A percentile compares a stretch with the other conserved stretches of the same genome.
phyloP scores from a whole-genome alignment of 2,329 filamentous ascomycete genomes.

The Thermothelomyces thermophilus region DNA sequence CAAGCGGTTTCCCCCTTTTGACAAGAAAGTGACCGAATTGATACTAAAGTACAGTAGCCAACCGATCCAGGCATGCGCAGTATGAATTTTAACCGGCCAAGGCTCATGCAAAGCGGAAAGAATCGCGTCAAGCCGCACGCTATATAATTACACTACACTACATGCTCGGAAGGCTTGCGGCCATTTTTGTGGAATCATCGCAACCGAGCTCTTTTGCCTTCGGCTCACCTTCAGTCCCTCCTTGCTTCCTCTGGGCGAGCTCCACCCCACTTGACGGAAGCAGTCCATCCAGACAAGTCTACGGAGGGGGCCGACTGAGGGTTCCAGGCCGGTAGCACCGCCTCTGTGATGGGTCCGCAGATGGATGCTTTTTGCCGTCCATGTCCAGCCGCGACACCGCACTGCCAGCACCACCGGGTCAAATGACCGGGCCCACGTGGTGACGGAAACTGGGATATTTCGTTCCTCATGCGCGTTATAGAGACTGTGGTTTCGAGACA shows the following conservation, averaged over 20 bases:
- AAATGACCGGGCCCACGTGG: slow-evolving; percentile 14
- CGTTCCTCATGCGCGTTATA: slow-evolving; percentile 1
- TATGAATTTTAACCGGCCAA: slow-evolving; percentile 9
- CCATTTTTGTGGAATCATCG: slow-evolving; percentile 13
- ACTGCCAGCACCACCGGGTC: neutral
- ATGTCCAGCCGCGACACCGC: neutral
- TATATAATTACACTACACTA: too few relatives aligned
- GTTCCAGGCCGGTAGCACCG: neutral
- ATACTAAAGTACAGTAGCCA: too few relatives aligned
- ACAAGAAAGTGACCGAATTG: too few relatives aligned
- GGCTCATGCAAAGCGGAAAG: neutral
- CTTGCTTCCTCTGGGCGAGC: slow-evolving; percentile 15
- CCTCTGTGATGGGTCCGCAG: slow-evolving; percentile 1
- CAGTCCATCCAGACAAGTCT: neutral
- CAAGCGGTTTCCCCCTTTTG: too few relatives aligned
- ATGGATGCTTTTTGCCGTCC: neutral
- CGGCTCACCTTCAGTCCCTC: slow-evolving; percentile 4
- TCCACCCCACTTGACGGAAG: slow-evolving; percentile 17
- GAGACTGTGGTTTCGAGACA: neutral
- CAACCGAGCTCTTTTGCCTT: neutral
- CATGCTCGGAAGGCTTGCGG: neutral
- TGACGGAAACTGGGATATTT: slow-evolving; percentile 2
- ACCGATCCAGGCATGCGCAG: too few relatives aligned
- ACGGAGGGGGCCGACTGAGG: neutral
- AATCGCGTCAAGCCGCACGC: neutral